These are phyloP conservation scores for Gynostemma pentaphyllum DNA, from an alignment of 306 rosid genomes.

Conservation along the genomic window DNA sequence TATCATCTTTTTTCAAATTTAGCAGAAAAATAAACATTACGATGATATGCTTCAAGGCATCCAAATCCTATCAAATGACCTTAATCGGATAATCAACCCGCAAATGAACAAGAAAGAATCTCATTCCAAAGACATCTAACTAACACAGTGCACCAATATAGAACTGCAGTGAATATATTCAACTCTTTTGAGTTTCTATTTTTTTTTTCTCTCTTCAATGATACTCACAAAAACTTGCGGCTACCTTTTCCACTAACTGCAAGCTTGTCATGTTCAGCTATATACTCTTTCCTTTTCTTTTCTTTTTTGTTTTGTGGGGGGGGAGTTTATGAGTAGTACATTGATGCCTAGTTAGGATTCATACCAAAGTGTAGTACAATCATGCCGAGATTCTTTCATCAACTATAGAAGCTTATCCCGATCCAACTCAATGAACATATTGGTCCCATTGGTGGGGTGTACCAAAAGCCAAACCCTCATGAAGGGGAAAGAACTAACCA, in stretches of 20 bases:
- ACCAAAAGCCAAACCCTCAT: background rate
- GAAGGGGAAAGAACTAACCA: background rate
- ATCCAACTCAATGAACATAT: background rate
- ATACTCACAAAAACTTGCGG: conserved; percentile 5
- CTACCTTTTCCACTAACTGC: conserved; percentile 5
- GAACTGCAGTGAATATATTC: conserved; percentile 9
- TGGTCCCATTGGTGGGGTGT: background rate
- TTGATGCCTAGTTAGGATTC: background rate
- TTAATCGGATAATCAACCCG: background rate
- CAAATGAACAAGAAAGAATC: conserved; percentile 1
- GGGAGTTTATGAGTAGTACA: background rate
- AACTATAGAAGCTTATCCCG: background rate
- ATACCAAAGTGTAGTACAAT: background rate
- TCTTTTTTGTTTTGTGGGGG: background rate
- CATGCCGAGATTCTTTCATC: background rate
- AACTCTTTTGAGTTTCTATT: background rate
- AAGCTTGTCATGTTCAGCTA: conserved; percentile 3
- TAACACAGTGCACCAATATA: background rate
- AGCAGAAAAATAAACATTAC: too few species aligned
- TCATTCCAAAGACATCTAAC: background rate
- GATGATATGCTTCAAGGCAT: conserved; percentile 7
- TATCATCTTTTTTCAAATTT: too few species aligned
- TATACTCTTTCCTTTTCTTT: background rate
- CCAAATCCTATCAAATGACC: background rate
- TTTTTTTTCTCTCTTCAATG: conserved; percentile 2